Base-by-base conservation (phyloP, 768 basidiomycete species). In the Termitomyces sp. region DNA sequence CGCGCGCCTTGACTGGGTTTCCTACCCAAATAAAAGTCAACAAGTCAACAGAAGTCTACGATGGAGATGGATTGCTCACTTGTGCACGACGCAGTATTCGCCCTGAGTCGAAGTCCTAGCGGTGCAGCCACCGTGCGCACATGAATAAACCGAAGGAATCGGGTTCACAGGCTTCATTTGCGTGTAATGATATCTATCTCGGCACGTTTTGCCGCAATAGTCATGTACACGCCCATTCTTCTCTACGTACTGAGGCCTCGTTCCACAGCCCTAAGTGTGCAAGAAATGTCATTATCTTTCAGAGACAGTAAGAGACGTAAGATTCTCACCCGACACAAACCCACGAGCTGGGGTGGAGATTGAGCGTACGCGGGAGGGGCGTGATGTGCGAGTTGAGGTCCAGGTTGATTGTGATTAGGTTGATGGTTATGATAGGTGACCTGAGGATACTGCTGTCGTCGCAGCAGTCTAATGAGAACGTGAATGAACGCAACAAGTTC, bases 11-110 rank as follows among this genome's bases (percentile, higher is more conserved):
- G 53, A 20, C 57, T 59, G 53, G 10, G 9, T 20, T 22, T 42
- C 32, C 33, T 5, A 5, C 4, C 9, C 22, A 37, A 37, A 42
- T 6, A 39, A 46, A 30, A 26, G 20, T n/a, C n/a, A n/a, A n/a
- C n/a, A n/a, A n/a, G 27, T 58, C 34, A 36, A n/a, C 12, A 22
- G 27, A 24, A 32, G 5, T 40, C 34, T 13, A 32, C 46, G 27
- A 51, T 51, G 33, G 14, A 36, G 34, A 22, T 27, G 22, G 8
- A 26, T 9, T 36, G 47, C n/a, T 30, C 24, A 57, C 56, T 9
- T 59, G 54, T 53, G 51, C 42, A 24, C 44, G 45, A 40, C 54
- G 26, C 60, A 65, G 27, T 48, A 67, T 14, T n/a, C 26, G 26
- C 61, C 59, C 12, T 5, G 24, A 37, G 14, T 34, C 26, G 13